Evolutionary conservation across 2,329 filamentous ascomycete genomes (phyloP), one percentile per base, ranked within the genome.

Genomic region (Drechslerella dactyloides): DNA sequence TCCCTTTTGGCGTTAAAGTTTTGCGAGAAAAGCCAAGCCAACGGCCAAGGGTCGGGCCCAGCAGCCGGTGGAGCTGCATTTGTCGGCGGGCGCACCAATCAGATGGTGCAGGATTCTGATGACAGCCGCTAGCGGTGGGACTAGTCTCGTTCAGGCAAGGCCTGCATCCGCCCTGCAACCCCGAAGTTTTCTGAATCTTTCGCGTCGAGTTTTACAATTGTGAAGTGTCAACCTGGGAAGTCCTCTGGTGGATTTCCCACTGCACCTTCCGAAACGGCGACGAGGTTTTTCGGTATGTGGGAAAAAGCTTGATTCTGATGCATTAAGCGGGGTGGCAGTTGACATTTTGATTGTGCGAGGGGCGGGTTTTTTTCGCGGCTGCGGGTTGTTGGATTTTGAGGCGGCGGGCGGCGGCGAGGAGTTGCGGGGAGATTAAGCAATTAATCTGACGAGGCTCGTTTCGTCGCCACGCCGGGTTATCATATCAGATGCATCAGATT

Each of bases 401-500:
- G 2, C 17, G n/a, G 59, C 58, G 40, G 55, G 58, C 58, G 27
- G 27, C 48, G 57, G 63, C 8, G 15, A 10, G 58, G 66, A 69
- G 64, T 69, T 70, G 66, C 63, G 66, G 66, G 65, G 65, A 69
- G 61, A 60, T 59, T 60, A 52, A 59, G 52, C 37, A 42, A 23
- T 23, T 48, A 5, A 48, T 15, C 19, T 48, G 44, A 10, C 15
- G 37, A 42, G 37, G 37, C 37, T 42, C 37, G n/a, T 42, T 42
- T 42, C 37, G 37, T 42, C 37, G 65, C 65, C 61, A 52, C 56
- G 58, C 57, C 65, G 37, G 52, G 65, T 57, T 53, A 15, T 51
- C 30, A 63, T 70, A 70, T 70, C 66, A 63, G 66, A 70, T 70
- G 53, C 63, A 70, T 70, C 66, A 63, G 66, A 70, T 70, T 48